Evolutionary conservation across 1,284 basidiomycete genomes (phyloP), one percentile per base, ranked within the genome.

Genomic region (Ceratobasidium sp.): DNA sequence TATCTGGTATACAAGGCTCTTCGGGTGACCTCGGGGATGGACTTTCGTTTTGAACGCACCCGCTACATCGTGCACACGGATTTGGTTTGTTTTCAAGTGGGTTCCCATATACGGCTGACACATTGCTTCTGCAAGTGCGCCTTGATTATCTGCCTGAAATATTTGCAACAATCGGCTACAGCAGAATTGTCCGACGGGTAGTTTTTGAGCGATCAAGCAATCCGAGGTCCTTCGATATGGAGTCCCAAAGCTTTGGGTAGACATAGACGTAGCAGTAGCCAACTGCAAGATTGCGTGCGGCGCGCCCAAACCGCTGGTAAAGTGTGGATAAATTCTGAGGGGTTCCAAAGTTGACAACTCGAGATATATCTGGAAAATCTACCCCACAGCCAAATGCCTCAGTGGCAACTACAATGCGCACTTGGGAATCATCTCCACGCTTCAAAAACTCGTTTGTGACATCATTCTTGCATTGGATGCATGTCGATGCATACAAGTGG

Each of bases 301-400:
- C 13, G 11, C 57, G 57, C 35, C 57, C 57, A 41, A 38, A 41
- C 11, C 57, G 32, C n/a, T 58, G 57, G n/a, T 21, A 43, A 1
- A 41, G 26, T 41, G 50, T 23, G 14, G 13, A 4, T 57, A 38
- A 38, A 16, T 57, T 35, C 2, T n/a, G 32, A 58, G 57, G 57
- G 2, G 35, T 58, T 7, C 57, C 57, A 38, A n/a, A 58, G 35
- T 58, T 58, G 38, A 58, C n/a, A 7, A 38, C 57, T 5, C 35
- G 57, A 38, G 2, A 5, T 9, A 58, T 21, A 43, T 58, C 57
- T 38, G 18, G 18, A 43, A 58, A 38, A 41, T 58, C 57, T 2
- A 58, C 35, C 2, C 57, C 57, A 14, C 57, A 58, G 16, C 57
- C 57, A 43, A 58, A 58, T 41, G 57, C 57, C 30, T 58, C 57